Percentiles rank a stretch among this genome's conserved stretches.
These are phyloP conservation scores for Coccomyxa subellipsoidea DNA, from an alignment of 163 green algal genomes.

Conservation along the genomic window DNA sequence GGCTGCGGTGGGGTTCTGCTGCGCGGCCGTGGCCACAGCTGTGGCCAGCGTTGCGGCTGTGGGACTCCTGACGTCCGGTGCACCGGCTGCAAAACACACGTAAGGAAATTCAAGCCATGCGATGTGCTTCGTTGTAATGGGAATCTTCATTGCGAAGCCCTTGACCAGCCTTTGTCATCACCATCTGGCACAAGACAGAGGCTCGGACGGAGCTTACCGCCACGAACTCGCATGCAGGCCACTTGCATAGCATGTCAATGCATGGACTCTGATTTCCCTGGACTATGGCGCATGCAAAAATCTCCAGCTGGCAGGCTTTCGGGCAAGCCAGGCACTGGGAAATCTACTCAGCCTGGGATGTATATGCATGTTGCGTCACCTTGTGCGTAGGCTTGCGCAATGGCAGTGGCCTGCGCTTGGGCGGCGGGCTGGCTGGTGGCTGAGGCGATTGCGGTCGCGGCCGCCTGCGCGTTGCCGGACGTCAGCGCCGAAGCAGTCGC, in stretches of 20 bases:
- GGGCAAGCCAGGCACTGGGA: no score
- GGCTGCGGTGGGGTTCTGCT: not conserved
- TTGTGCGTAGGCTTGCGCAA: not conserved
- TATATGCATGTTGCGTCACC: not conserved
- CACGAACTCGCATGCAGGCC: no score
- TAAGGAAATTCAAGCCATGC: no score
- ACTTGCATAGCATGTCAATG: no score
- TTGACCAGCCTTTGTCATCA: no score
- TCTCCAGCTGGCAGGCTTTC: no score
- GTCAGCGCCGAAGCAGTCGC: not conserved
- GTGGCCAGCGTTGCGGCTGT: not conserved
- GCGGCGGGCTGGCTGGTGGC: not conserved
- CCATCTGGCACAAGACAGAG: no score
- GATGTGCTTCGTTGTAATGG: not conserved
- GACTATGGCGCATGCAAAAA: no score
- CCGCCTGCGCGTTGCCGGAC: not conserved
- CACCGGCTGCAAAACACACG: not conserved
- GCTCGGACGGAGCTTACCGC: no score
- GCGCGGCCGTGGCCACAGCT: not conserved
- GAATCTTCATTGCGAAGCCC: not conserved
- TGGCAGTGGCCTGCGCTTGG: not conserved
- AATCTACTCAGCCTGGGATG: no score
- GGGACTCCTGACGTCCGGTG: not conserved
- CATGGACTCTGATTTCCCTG: no score
- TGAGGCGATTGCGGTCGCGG: not conserved